Evolutionary conservation across 129 eudicot species (phyloP).

Genomic region (Glebionis coronaria): DNA sequence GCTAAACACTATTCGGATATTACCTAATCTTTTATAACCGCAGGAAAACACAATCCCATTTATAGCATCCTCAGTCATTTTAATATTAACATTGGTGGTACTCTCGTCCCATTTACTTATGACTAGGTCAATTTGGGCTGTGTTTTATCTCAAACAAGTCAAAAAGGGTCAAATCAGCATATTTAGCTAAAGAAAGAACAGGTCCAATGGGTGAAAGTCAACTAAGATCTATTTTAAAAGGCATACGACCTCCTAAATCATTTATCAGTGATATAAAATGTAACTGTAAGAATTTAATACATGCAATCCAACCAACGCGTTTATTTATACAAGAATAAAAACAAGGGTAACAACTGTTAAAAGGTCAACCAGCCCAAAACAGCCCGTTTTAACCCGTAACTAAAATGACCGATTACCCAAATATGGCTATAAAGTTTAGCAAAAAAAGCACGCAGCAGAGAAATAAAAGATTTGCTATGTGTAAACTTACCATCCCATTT

Average conservation of each 20-base stretch:
- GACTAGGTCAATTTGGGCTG: neutral
- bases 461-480: neutral
- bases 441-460: neutral
- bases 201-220: neutral
- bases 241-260: neutral
- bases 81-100: neutral
- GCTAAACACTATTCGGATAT: neutral
- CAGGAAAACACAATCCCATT: neutral
- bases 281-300: too few relatives aligned
- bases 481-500: neutral
- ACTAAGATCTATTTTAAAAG: neutral
- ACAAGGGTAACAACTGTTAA: neutral
- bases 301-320: too few relatives aligned
- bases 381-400: neutral
- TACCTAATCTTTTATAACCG: neutral
- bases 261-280: too few relatives aligned
- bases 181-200: neutral
- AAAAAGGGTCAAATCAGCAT: neutral
- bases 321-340: too few relatives aligned
- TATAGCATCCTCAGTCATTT: neutral
- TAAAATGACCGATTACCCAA: neutral
- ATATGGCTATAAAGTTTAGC: neutral
- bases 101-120: neutral
- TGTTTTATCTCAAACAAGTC: neutral
- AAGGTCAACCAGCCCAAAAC: neutral